Evolutionary conservation across 257 asterid species (phyloP).

Genomic region (Jasminum sambac): DNA sequence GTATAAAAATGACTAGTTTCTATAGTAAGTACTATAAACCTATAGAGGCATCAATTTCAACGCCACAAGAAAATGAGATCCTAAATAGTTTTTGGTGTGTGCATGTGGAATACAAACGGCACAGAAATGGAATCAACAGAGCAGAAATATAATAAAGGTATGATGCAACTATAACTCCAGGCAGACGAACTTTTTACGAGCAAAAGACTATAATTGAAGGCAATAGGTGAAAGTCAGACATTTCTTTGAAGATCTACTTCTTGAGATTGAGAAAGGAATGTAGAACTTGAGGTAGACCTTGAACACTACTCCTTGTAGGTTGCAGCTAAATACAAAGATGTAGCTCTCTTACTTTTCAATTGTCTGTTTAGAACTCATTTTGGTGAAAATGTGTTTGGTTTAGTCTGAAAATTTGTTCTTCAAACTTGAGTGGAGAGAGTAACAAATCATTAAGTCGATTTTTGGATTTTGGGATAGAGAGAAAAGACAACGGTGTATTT

Average conservation of each 20-base stretch:
- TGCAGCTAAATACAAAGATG: no score
- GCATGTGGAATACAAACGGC: background rate
- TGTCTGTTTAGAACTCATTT: no score
- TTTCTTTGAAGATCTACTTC: slow-evolving; percentile 7
- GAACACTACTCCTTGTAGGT: background rate
- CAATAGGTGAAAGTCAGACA: background rate
- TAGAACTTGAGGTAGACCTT: background rate
- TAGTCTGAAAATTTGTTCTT: no score
- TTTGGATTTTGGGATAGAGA: no score
- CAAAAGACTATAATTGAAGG: background rate
- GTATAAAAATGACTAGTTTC: background rate
- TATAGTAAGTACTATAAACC: background rate
- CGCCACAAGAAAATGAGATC: background rate
- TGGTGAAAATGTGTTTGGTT: no score
- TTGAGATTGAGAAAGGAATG: background rate
- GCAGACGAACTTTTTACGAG: background rate
- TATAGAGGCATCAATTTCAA: background rate
- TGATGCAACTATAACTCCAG: background rate
- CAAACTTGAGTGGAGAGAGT: no score
- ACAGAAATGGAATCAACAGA: background rate
- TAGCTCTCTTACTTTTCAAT: no score
- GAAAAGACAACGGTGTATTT: no score
- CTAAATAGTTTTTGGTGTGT: background rate
- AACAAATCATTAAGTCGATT: no score
- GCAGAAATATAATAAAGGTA: background rate